A percentile compares a stretch with the other conserved stretches of the same genome.
Conservation (phyloP, 192 early-diverging fungal genomes). For the Gonapodya sp. region DNA sequence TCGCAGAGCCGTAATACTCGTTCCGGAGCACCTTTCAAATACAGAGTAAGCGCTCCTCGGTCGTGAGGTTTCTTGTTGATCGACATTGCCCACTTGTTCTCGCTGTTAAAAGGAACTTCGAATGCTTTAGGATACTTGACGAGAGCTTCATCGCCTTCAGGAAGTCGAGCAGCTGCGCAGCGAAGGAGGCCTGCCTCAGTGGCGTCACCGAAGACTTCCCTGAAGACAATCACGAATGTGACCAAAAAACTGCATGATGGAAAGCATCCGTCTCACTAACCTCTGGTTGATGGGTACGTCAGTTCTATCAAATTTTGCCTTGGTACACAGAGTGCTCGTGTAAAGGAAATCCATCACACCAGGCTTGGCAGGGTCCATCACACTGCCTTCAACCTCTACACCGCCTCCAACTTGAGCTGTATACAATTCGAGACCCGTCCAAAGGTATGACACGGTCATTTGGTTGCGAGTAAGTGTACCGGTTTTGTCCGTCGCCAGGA, state of each 20-base stretch:
- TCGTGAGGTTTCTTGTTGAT: constrained; percentile 71
- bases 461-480: constrained; percentile 94
- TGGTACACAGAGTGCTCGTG: constrained; percentile 72
- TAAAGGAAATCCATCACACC: constrained; percentile 70
- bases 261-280: constrained; percentile 31
- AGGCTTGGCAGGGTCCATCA: constrained; percentile 18
- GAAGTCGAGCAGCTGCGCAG: constrained; percentile 62
- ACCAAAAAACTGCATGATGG: not conserved
- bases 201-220: constrained; percentile 64
- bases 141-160: constrained; percentile 61
- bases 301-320: constrained; percentile 81
- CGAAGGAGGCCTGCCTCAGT: constrained; percentile 87
- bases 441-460: constrained; percentile 90
- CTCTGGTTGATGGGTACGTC: constrained; percentile 78
- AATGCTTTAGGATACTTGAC: constrained; percentile 75
- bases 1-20: constrained; percentile 75
- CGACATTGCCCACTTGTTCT: constrained; percentile 90
- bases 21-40: constrained; percentile 95
- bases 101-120: constrained; percentile 92
- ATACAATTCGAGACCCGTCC: constrained; percentile 66
- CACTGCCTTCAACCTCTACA: constrained; percentile 16
- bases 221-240: not conserved
- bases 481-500: constrained; percentile 95
- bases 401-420: constrained; percentile 35
- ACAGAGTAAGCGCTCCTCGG: constrained; percentile 59